Percentiles rank a stretch among this genome's conserved stretches.
Evolutionary conservation across 257 asterid species (phyloP).

Genomic region (Mentha longifolia): DNA sequence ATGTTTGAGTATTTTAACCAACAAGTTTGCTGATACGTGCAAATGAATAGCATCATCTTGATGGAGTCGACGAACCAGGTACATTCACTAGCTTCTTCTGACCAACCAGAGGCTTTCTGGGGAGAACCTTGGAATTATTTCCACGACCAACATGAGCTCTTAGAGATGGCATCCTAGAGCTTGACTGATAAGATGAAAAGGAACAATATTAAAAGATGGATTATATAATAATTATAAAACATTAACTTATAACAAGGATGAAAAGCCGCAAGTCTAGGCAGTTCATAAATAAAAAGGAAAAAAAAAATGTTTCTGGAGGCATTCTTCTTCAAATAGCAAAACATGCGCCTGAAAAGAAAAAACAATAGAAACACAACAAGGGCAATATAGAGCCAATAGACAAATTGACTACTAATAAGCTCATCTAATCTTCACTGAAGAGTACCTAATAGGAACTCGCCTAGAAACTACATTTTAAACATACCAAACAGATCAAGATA

Average conservation of each 20-base stretch:
- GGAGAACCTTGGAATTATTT: conserved; percentile 59
- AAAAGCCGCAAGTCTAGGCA: neutral
- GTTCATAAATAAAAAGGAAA: neutral
- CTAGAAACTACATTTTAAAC: neutral
- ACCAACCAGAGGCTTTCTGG: conserved; percentile 67
- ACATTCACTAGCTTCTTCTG: conserved; percentile 83
- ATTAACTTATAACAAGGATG: neutral
- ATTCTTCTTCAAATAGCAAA: neutral
- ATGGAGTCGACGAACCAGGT: conserved; percentile 81
- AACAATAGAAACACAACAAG: neutral
- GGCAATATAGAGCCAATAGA: conserved; percentile 1
- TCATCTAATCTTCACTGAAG: neutral
- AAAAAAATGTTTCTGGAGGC: neutral
- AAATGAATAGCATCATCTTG: conserved; percentile 57
- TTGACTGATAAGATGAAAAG: conserved; percentile 49
- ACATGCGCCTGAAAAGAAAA: neutral
- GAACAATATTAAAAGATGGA: neutral
- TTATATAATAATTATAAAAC: neutral
- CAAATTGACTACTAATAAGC: neutral
- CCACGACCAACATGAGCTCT: conserved; percentile 53
- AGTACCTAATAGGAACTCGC: conserved; percentile 11
- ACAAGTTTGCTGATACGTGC: conserved; percentile 4
- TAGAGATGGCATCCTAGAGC: conserved; percentile 56
- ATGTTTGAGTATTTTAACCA: conserved; percentile 19
- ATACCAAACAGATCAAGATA: neutral